Evolutionary conservation across 805 yeast species (phyloP), one percentile per base, ranked within the genome.

Genomic region (Cyberlindnera bimundalis): DNA sequence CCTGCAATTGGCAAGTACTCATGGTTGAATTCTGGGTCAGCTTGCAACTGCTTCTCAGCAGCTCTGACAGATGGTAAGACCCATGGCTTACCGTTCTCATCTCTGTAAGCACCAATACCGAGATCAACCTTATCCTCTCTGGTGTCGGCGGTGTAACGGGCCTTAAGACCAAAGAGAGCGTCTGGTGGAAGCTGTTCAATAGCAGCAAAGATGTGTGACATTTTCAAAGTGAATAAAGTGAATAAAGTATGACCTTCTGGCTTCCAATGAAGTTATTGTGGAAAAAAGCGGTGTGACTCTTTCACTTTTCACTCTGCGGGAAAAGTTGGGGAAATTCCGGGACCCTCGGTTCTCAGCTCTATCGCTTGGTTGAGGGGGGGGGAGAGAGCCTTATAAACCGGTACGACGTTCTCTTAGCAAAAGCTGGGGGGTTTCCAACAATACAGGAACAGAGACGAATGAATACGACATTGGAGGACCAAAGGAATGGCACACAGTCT

Each of bases 1-100:
- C 97, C 97, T 10, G 81, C 65, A 56, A 89, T 89, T n/a, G 86
- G 79, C 47, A 88, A 71, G 65, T 89, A 89, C 64, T 89, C 97
- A 65, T 89, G 96, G 69, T 87, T 85, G 65, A 75, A 81, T 33
- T 60, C 68, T 11, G 79, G 75, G 33, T 79, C 76, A 29, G 67
- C 62, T 27, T 79, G 78, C 43, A 89, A 66, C 54, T 75, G 62
- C 39, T 67, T 61, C 64, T 88, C 96, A 33, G 95, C 96, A 39
- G 65, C 58, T 47, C 62, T 70, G 9, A 85, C 91, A 18, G 85
- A 76, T 18, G 85, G 85, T 35, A 81, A 65, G 33, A 81, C 76
- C 83, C 84, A 80, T 29, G 87, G 86, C 61, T 78, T 78, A 36
- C 86, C 87, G 46, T 64, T 54, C 54, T 78, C 74, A 60, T 81